Evolutionary conservation across 306 rosid genomes (phyloP).

Genomic region (Nissolia schottii): DNA sequence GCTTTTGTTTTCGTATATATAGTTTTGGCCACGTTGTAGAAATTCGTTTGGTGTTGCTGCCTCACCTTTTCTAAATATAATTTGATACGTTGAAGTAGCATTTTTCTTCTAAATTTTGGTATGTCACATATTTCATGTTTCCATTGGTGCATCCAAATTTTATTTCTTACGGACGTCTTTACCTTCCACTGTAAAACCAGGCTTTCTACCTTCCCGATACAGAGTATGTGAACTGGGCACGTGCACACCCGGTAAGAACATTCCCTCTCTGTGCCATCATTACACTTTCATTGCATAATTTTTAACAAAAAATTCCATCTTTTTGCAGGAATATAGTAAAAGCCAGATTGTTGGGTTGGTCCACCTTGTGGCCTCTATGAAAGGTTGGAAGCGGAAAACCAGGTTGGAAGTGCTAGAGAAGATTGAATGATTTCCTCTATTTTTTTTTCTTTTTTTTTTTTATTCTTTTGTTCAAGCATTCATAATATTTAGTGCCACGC

Average conservation of each 20-base stretch:
- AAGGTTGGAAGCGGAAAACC: slow-evolving; percentile 97
- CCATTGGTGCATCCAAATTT: background rate
- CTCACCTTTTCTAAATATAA: background rate
- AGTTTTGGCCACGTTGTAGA: background rate
- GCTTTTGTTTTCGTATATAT: background rate
- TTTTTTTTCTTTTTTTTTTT: background rate
- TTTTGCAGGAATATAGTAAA: slow-evolving; percentile 83
- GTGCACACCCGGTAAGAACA: slow-evolving; percentile 73
- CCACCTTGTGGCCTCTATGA: slow-evolving; percentile 93
- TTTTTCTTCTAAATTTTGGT: background rate
- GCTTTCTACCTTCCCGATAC: slow-evolving; percentile 98
- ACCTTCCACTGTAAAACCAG: slow-evolving; percentile 43
- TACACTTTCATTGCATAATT: background rate
- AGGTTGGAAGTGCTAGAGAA: slow-evolving; percentile 83
- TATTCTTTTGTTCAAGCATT: slow-evolving; percentile 10
- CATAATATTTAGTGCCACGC: no score
- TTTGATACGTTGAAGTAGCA: no score
- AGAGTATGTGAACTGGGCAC: slow-evolving; percentile 91
- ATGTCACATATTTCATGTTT: slow-evolving; percentile 5
- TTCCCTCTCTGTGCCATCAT: slow-evolving; percentile 1
- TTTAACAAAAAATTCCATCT: slow-evolving; percentile 20
- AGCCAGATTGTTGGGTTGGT: slow-evolving; percentile 79
- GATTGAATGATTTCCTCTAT: slow-evolving; percentile 59
- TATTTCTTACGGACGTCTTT: slow-evolving; percentile 2
- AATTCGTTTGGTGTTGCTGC: slow-evolving; percentile 18